A percentile compares a stretch with the other conserved stretches of the same genome.
phyloP scores from a whole-genome alignment of 768 basidiomycete genomes.

The Hirschioporus abietinus region DNA sequence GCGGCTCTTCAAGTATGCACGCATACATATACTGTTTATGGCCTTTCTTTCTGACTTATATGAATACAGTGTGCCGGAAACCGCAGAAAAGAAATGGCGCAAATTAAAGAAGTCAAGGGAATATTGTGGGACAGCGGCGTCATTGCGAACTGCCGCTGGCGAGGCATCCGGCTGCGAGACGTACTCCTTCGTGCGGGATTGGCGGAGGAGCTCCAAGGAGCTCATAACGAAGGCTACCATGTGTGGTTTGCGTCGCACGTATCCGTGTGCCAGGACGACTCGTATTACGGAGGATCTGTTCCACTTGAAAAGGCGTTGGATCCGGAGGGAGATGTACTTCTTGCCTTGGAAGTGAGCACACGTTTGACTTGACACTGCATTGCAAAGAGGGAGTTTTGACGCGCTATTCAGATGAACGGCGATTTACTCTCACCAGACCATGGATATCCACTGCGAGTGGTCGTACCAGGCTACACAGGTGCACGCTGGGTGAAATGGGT shows the following conservation, averaged over 20 bases:
- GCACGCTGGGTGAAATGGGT: constrained; percentile 19
- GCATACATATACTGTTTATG: neutral
- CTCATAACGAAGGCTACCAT: neutral
- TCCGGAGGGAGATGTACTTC: constrained; percentile 11
- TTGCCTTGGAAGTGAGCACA: constrained; percentile 9
- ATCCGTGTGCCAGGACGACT: constrained; percentile 9
- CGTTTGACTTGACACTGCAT: neutral
- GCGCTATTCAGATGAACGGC: constrained; percentile 12
- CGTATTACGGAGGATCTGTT: constrained; percentile 17
- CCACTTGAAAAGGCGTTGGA: constrained; percentile 12
- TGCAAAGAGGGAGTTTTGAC: neutral
- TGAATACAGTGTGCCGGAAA: constrained; percentile 55
- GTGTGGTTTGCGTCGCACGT: constrained; percentile 12
- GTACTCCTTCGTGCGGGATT: constrained; percentile 16
- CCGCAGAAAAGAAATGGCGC: constrained; percentile 58
- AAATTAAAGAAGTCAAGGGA: constrained; percentile 42
- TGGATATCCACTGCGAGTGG: constrained; percentile 14
- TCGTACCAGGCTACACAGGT: constrained; percentile 16
- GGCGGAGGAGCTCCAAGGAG: constrained; percentile 6
- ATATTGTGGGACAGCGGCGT: constrained; percentile 45
- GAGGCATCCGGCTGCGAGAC: constrained; percentile 17
- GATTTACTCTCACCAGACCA: constrained; percentile 9
- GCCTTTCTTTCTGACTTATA: constrained; percentile 5
- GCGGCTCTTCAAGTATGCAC: constrained; percentile 51
- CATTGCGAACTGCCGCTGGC: constrained; percentile 19